Evolutionary conservation across 352 stramenopile genomes (phyloP), one percentile per base, ranked within the genome.

Genomic region (Stramenopiles sp.): DNA sequence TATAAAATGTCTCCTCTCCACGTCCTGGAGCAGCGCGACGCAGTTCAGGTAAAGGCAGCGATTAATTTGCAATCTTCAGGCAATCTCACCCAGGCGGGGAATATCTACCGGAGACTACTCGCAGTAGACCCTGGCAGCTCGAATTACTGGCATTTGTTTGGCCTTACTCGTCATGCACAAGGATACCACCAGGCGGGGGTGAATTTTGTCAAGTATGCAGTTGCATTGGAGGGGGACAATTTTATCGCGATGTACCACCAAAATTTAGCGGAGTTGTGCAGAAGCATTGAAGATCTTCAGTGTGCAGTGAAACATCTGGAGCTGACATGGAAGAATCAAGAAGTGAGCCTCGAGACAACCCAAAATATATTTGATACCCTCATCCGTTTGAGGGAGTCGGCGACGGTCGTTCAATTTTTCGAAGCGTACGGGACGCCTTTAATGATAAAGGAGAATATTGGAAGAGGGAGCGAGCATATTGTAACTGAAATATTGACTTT

Each of bases 121-220:
- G 25, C 68, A 25, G 69, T 78, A 0, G 73, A 76, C 75, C 80
- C 79, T 0, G 31, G 35, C 0, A 74, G 87, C 63, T 34, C 36
- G 0, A 82, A 89, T 36, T 83, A 79, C 1, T 34, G 82, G 12
- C 85, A 89, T 48, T 78, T 89, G 68, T 74, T 86, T 4, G 85
- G 83, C 1, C 78, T 80, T 0, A 6, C 81, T 30, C 34, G 78
- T 32, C 81, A 80, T 68, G 74, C 81, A n/a, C 76, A 68, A 2
- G 77, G 77, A 0, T 12, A 81, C 0, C 53, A 76, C 4, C 34
- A 73, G 0, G 31, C 34, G 0, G 82, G 80, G 0, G 74, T 78
- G 1, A 6, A 73, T 3, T 76, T 78, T 4, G 73, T 86, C 33
- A 30, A 63, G 0, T 68, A 32, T 53, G 81, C 78, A n/a, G 75